phyloP scores from a whole-genome alignment of 768 basidiomycete genomes.

The Termitomyces sp. region DNA sequence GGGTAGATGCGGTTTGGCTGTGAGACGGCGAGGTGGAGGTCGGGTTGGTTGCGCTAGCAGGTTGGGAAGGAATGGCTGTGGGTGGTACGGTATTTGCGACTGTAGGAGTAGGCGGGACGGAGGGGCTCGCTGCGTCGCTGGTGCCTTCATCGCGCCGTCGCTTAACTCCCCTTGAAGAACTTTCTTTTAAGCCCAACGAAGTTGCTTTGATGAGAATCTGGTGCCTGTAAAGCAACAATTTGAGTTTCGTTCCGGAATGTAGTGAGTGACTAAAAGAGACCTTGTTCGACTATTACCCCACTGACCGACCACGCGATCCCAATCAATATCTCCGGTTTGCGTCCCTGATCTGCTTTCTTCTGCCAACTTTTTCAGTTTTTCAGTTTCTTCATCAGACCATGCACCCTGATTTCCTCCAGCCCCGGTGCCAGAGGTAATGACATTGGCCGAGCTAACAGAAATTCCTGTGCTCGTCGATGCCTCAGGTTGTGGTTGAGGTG shows the following conservation, averaged over 20 bases:
- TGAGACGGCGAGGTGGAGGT: constrained; percentile 30
- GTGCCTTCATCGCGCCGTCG: constrained; percentile 39
- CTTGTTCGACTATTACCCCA: constrained; percentile 73
- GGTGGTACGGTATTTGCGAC: constrained; percentile 17
- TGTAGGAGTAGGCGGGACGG: constrained; percentile 25
- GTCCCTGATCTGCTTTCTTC: constrained; percentile 54
- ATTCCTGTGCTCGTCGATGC: constrained; percentile 17
- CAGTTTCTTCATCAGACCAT: constrained; percentile 77
- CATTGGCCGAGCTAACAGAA: constrained; percentile 15
- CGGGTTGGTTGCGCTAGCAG: constrained; percentile 11
- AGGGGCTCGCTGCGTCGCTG: constrained; percentile 25
- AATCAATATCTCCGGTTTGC: constrained; percentile 59
- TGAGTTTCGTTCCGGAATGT: not conserved
- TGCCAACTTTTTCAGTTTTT: constrained; percentile 58
- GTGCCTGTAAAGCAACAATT: constrained; percentile 39
- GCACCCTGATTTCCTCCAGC: constrained; percentile 54
- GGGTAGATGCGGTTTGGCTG: constrained; percentile 38
- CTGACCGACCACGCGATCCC: constrained; percentile 71
- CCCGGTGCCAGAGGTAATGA: constrained; percentile 20
- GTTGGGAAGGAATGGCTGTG: constrained; percentile 14
- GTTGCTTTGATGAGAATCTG: constrained; percentile 83
- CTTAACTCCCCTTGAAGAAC: constrained; percentile 41
- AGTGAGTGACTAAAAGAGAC: constrained; percentile 28
- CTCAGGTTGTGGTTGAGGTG: constrained; percentile 12
- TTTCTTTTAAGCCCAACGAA: constrained; percentile 71